Evolutionary conservation across 768 basidiomycete genomes (phyloP), one percentile per base, ranked within the genome.

Genomic region (Termitomyces eurrhizus): DNA sequence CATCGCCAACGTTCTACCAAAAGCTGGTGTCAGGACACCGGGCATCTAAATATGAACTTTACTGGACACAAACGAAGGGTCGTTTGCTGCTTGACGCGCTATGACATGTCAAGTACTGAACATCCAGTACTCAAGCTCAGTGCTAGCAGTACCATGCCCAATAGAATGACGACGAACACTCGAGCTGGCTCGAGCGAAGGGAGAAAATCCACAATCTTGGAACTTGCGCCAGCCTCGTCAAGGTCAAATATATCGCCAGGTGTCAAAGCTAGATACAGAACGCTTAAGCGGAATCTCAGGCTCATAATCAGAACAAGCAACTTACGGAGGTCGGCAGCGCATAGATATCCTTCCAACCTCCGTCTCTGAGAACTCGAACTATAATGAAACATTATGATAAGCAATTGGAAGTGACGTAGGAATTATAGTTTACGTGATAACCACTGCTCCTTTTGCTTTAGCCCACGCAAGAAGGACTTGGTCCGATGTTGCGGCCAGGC

Each of bases 381-480:
- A 18, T 87, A 41, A 8, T 54, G 26, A 26, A 44, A 21, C 26
- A 44, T 36, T 4, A 35, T 39, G 14, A 13, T 37, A n/a, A 26
- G 26, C 46, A 39, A 39, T 42, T 50, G 14, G 33, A 51, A 9
- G 49, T 39, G 37, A 12, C 45, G 21, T 21, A 48, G 49, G 12
- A 7, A 18, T 4, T 37, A 39, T 39, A 45, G 33, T 80, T 53
- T 68, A 85, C 85, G 88, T 90, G 63, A 89, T 85, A 54, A 89
- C 80, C 11, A 86, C 82, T 1, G 77, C 83, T 44, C 85, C 85
- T 68, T 92, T 91, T 35, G 80, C 78, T 65, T 77, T 80, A 4
- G 84, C 83, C 89, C 90, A 92, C 0, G 81, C 74, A 57, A 91
- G 79, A 26, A 92, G 73, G 41, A 90, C 83, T 66, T 92, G 90